Conservation (phyloP, 2,329 filamentous ascomycete genomes). For the Metarhizium anisopliae region DNA sequence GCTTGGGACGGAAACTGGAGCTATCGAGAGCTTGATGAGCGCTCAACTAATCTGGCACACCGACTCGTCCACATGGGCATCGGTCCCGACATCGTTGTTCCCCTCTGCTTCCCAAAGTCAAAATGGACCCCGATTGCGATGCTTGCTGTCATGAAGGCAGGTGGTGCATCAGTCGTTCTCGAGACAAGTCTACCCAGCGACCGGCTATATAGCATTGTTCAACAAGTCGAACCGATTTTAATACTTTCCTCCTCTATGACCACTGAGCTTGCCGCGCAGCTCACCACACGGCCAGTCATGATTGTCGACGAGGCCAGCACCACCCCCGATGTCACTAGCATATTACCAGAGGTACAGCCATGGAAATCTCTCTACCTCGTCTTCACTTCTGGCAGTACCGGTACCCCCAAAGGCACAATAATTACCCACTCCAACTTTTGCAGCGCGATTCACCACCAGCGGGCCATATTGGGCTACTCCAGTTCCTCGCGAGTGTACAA, state of each 20-base stretch:
- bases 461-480: slow-evolving; percentile 1
- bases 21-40: slow-evolving; percentile 11
- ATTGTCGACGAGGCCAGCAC: not conserved
- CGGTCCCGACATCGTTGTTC: slow-evolving; percentile 13
- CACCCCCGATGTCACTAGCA: slow-evolving; percentile 8
- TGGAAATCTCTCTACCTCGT: slow-evolving; percentile 7
- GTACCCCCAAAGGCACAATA: slow-evolving; percentile 9
- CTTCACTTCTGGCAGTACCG: slow-evolving; percentile 11
- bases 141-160: slow-evolving; percentile 23
- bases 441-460: slow-evolving; percentile 5
- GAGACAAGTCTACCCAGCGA: slow-evolving; percentile 9
- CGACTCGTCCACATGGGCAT: slow-evolving; percentile 11
- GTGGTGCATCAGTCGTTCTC: slow-evolving; percentile 11
- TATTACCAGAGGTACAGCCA: slow-evolving; percentile 5
- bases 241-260: slow-evolving; percentile 11
- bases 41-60: slow-evolving; percentile 6
- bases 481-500: slow-evolving; percentile 6
- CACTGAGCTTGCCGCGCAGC: slow-evolving; percentile 1
- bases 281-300: slow-evolving; percentile 8
- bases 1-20: slow-evolving; percentile 19
- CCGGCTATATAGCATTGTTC: slow-evolving; percentile 9
- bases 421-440: slow-evolving; percentile 8
- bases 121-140: slow-evolving; percentile 20
- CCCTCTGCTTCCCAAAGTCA: slow-evolving; percentile 26
- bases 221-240: slow-evolving; percentile 9